phyloP scores from a whole-genome alignment of 2,329 filamentous ascomycete genomes.

The Zarea fungicola region DNA sequence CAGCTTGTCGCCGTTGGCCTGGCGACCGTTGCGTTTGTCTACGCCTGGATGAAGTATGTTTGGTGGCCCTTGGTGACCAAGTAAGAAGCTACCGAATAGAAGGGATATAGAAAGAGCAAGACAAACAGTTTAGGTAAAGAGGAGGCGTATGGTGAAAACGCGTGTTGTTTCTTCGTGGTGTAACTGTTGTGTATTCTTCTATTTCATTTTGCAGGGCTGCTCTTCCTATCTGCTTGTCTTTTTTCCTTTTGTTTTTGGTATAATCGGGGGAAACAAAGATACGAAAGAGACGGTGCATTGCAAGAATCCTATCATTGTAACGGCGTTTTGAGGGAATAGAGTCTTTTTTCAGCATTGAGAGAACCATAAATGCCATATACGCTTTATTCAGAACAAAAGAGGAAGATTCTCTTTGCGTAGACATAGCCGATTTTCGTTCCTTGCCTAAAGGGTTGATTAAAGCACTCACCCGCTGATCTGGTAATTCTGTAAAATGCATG shows the following conservation, averaged over 20 bases:
- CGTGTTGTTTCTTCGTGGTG: too few species aligned
- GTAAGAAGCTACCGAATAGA: not conserved
- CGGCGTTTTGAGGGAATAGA: constrained; percentile 12
- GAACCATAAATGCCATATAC: constrained; percentile 4
- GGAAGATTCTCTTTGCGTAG: not conserved
- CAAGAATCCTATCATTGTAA: constrained; percentile 11
- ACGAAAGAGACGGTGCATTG: constrained; percentile 7
- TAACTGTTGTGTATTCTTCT: not conserved
- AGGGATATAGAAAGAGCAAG: not conserved
- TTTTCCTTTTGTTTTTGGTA: constrained; percentile 2
- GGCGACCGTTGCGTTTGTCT: constrained; percentile 32
- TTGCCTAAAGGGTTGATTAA: too few species aligned
- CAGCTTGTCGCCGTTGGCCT: constrained; percentile 34
- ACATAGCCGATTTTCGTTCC: too few species aligned
- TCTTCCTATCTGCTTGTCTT: not conserved
- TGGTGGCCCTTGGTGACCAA: not conserved
- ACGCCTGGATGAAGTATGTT: constrained; percentile 31
- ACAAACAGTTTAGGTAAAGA: not conserved
- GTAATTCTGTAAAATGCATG: too few species aligned
- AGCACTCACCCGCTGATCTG: too few species aligned
- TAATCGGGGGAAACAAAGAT: not conserved
- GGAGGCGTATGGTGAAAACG: too few species aligned
- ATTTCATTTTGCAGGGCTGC: not conserved
- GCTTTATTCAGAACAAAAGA: not conserved
- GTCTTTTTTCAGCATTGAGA: not conserved